These are phyloP conservation scores for Penicillium fimorum DNA, from an alignment of 495 filamentous ascomycete genomes.

Conservation along the genomic window DNA sequence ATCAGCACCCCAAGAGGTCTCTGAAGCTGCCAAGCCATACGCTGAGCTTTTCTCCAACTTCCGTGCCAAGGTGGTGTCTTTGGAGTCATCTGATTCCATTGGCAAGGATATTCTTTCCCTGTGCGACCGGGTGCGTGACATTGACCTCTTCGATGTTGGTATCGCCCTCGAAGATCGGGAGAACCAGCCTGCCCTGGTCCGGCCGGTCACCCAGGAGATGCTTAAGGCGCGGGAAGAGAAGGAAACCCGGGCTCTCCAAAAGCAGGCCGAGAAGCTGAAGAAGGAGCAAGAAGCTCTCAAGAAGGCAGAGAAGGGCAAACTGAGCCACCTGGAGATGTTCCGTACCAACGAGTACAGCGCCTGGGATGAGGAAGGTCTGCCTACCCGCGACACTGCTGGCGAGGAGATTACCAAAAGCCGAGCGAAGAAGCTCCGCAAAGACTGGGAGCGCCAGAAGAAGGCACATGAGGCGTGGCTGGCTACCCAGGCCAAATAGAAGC, in stretches of 20 bases:
- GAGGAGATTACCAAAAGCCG: conserved; percentile 78
- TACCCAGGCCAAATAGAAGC: conserved; percentile 29
- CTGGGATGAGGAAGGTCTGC: conserved; percentile 87
- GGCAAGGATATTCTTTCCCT: conserved; percentile 64
- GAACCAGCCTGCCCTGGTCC: conserved; percentile 70
- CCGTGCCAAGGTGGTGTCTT: conserved; percentile 41
- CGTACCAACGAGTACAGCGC: conserved; percentile 68
- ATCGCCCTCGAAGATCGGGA: conserved; percentile 88
- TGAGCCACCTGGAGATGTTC: conserved; percentile 69
- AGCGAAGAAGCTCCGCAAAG: conserved; percentile 83
- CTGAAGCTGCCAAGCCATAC: conserved; percentile 38
- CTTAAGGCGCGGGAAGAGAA: conserved; percentile 72
- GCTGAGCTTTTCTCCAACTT: conserved; percentile 38
- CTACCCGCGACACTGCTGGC: conserved; percentile 70
- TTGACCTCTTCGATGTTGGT: conserved; percentile 72
- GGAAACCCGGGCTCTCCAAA: conserved; percentile 47
- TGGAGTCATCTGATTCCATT: conserved; percentile 43
- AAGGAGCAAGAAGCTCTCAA: conserved; percentile 56
- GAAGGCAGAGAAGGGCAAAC: conserved; percentile 67
- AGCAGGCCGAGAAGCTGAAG: conserved; percentile 59
- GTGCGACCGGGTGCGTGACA: conserved; percentile 77
- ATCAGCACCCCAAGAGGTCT: conserved; percentile 21
- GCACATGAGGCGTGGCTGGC: conserved; percentile 66
- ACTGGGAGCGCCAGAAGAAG: conserved; percentile 92
- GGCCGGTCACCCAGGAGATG: conserved; percentile 73